Base-by-base conservation (phyloP, 2,329 filamentous ascomycete genomes). In the Pseudonectria foliicola region DNA sequence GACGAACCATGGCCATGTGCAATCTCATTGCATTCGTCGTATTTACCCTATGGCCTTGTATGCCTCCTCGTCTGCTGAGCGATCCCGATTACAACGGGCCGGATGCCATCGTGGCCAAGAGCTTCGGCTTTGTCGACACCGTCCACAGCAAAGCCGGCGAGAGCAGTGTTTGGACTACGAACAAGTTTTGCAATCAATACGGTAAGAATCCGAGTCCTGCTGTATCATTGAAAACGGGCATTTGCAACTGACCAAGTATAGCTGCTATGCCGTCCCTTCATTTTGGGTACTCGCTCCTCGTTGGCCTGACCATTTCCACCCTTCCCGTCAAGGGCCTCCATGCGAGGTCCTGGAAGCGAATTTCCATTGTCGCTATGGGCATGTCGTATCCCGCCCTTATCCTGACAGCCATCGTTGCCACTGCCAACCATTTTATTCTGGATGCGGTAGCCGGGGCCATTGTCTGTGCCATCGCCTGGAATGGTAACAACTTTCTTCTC, bases 221-320 rank as follows among this genome's bases (percentile, higher is more conserved):
- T 25, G 15, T 27, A 30, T 28, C 33, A 4, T 25, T 13, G 21
- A 21, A 29, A 3, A 23, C 3, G 6, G 13, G 11, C 18, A 16
- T 31, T 12, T 15, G 18, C 29, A 34, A 37, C 21, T 6, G 10
- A 29, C 10, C 6, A 15, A 7, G n/a, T 16, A 2, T 29, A 78
- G 77, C 78, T 35, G 82, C 82, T 7, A 86, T 86, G 82, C 82
- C 82, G 1, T 82, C 77, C 0, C 67, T 86, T 12, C 82, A 86
- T 56, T 86, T 86, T 51, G 82, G 82, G 3, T 86, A 86, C 61
- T 81, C 79, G 4, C 71, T 86, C 21, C 71, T 86, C 49, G 78
- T 86, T 51, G 82, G 82, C 7, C 60, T 85, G 10, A 85, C 81
- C 4, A 70, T 85, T 38, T 73, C 75, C 46, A 76, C 74, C 1